Base-by-base conservation (phyloP, 495 filamentous ascomycete genomes). In the Podospora conica region DNA sequence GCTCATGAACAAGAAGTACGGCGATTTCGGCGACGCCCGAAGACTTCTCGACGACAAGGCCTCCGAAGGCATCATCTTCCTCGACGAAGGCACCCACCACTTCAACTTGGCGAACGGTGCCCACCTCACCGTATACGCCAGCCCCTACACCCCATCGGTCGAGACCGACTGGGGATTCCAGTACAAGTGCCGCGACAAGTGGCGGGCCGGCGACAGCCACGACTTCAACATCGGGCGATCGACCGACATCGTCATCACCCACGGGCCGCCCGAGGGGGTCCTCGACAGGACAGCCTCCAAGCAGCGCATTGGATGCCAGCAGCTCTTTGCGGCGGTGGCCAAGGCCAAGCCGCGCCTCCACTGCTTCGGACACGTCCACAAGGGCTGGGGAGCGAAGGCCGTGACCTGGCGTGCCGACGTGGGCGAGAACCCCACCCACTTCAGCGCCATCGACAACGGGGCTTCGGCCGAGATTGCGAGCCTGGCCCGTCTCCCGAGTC, bases 331-430 rank as follows among this genome's bases (percentile, higher is more conserved):
- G 0, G 85, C 86, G 11, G 71, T 88, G 20, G 81, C 81, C 4
- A 78, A 77, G 12, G 76, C 82, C 4, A 71, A 79, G 56, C 89
- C 88, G 1, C 75, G 73, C 7, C 68, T 91, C 67, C 87, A 91
- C 72, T 90, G 87, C 70, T 92, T 91, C 66, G 88, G 89, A 5
- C 89, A 91, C 72, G 90, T 91, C 28, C 89, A 91, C 68, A 89
- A 93, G 71, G 87, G 80, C 0, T 91, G 87, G 83, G 90, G 90
- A n/a, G 88, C 84, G 4, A 80, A 82, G 63, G 69, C 86, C 28
- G 80, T 88, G 0, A 73, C 74, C 3, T 92, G 90, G 87, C 71
- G 76, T n/a, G 62, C 24, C 4, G n/a, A 62, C 20, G 40, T 53
- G 15, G 57, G 56, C 18, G 68, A 74, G 71, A 25, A 53, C 33